A percentile compares a stretch with the other conserved stretches of the same genome.
Conservation (phyloP, 345 rosid genomes). For the Gossypium raimondii region DNA sequence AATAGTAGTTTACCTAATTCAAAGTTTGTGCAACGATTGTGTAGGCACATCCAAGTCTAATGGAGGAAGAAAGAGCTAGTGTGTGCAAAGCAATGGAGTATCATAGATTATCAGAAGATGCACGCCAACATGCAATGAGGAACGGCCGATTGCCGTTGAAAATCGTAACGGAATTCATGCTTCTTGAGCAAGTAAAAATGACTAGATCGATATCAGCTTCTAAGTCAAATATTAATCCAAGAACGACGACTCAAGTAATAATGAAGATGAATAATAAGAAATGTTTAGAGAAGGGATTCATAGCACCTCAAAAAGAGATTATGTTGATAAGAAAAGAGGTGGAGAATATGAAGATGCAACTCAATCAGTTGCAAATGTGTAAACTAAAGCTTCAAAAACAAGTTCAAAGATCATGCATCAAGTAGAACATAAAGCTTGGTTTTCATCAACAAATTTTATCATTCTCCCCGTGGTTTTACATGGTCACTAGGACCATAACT, state of each 20-base stretch:
- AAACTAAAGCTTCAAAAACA: slow-evolving; percentile 43
- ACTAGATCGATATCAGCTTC: slow-evolving; percentile 28
- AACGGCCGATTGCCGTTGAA: slow-evolving; percentile 39
- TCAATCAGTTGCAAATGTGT: slow-evolving; percentile 43
- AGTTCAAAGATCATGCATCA: slow-evolving; percentile 22
- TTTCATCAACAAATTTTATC: neutral
- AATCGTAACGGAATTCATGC: slow-evolving; percentile 28
- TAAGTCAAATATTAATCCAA: slow-evolving; percentile 14
- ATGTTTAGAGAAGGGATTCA: slow-evolving; percentile 20
- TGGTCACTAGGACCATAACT: neutral
- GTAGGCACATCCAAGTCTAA: slow-evolving; percentile 44
- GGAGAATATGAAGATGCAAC: slow-evolving; percentile 44
- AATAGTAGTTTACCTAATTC: neutral
- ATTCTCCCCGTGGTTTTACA: no score
- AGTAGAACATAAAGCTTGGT: neutral
- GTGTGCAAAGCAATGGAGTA: slow-evolving; percentile 42
- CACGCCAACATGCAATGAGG: slow-evolving; percentile 37
- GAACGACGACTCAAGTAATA: slow-evolving; percentile 32
- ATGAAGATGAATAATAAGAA: slow-evolving; percentile 18
- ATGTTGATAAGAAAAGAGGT: slow-evolving; percentile 49
- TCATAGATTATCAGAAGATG: slow-evolving; percentile 46
- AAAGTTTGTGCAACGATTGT: neutral
- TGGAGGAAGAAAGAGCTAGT: slow-evolving; percentile 43
- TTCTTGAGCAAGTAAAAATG: slow-evolving; percentile 45
- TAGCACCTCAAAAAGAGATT: slow-evolving; percentile 32